Conservation (phyloP, 2,329 filamentous ascomycete species). For the Exophiala lecanii-corni region DNA sequence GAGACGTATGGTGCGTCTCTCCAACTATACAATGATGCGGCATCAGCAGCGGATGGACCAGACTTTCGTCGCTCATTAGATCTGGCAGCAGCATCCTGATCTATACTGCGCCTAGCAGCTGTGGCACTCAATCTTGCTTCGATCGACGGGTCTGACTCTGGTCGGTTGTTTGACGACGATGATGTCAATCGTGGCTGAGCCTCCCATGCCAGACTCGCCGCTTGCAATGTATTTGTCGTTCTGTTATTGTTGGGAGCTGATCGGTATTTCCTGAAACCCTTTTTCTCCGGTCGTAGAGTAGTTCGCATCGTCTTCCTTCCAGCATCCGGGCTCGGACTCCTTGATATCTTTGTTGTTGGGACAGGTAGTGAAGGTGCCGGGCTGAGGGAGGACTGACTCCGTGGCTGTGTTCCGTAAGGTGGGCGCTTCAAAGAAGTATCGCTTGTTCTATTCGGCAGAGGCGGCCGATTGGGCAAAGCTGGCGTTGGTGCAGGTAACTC, state of each 20-base stretch:
- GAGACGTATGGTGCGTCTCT: constrained; percentile 12
- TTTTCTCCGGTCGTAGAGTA: constrained; percentile 47
- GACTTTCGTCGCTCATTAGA: constrained; percentile 19
- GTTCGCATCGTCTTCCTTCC: constrained; percentile 55
- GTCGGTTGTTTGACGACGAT: constrained; percentile 11
- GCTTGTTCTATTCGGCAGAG: constrained; percentile 32
- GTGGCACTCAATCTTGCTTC: constrained; percentile 27
- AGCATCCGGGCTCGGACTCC: constrained; percentile 56
- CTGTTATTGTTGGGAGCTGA: constrained; percentile 40
- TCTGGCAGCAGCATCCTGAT: constrained; percentile 21
- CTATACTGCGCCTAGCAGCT: constrained; percentile 26
- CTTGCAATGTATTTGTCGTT: constrained; percentile 56
- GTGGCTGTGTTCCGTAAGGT: constrained; percentile 5
- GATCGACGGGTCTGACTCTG: constrained; percentile 24
- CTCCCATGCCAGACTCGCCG: constrained; percentile 60
- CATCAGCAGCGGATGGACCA: constrained; percentile 13
- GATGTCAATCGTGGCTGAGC: constrained; percentile 26
- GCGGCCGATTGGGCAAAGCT: constrained; percentile 54
- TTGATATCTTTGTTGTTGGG: constrained; percentile 43
- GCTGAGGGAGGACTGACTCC: constrained; percentile 15
- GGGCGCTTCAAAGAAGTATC: constrained; percentile 18
- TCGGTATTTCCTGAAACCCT: constrained; percentile 45
- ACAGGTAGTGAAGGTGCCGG: constrained; percentile 32
- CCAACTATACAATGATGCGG: constrained; percentile 5
- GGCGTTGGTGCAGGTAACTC: constrained; percentile 71